Evolutionary conservation across 768 basidiomycete species (phyloP), one percentile per base, ranked within the genome.

Genomic region (Psilocybe tampanensis): DNA sequence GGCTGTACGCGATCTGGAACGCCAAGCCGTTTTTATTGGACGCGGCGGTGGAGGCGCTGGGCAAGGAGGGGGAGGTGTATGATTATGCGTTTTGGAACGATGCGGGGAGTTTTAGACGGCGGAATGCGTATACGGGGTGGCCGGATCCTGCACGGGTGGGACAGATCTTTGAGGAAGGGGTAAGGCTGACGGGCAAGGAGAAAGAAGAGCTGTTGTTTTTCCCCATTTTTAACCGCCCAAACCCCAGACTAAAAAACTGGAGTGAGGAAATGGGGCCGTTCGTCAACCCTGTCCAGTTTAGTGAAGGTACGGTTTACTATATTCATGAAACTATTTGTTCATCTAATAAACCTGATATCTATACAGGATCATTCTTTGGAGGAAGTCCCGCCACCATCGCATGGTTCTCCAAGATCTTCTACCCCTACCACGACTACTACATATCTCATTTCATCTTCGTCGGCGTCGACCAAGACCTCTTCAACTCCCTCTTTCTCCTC

Each of bases 21-120:
- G 73, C 75, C 1, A 85, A 84, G 61, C 75, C 82, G 12, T 84
- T 75, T 66, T 75, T 82, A 50, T 69, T 86, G 22, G 67, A 76
- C 29, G 70, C 78, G 26, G 83, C 76, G 3, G 59, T 80, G 2
- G 58, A 61, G 24, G 70, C 68, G 2, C 50, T 68, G 43, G 51
- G 43, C 36, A 47, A 26, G 7, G 39, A 60, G 9, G 70, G 70
- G 2, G 63, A 66, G 59, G 54, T 55, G 5, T 83, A 82, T 60
- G 76, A 81, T 11, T 86, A 81, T 66, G 81, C 76, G 1, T 85
- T 85, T 60, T 86, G 83, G 83, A 76, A 68, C 19, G 83, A 85
- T 59, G 80, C 81, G 5, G 81, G 77, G 12, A 79, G 80, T 57
- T 82, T 86, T 59, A 66, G 80, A 22, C 55, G 66, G n/a, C 26